A percentile compares a stretch with the other conserved stretches of the same genome.
These are phyloP conservation scores for Calophaca sinica DNA, from an alignment of 306 rosid species.

Conservation along the genomic window DNA sequence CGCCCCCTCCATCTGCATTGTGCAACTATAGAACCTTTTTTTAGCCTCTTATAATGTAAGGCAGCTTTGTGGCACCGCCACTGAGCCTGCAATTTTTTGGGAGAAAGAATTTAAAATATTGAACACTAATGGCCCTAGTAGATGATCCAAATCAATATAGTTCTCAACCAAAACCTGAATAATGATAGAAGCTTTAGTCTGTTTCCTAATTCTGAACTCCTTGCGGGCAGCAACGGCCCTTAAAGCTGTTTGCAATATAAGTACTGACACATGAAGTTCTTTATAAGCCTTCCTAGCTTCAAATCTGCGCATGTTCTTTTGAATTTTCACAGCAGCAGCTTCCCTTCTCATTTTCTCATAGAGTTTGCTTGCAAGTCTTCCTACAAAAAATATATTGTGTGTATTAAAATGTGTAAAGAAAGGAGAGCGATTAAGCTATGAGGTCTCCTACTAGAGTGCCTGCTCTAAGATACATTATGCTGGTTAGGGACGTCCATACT, in stretches of 20 bases:
- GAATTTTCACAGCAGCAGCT: slow-evolving; percentile 89
- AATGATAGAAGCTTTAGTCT: slow-evolving; percentile 75
- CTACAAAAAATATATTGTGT: slow-evolving; percentile 55
- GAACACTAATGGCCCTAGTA: slow-evolving; percentile 4
- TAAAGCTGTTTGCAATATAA: slow-evolving; percentile 80
- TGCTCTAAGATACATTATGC: slow-evolving; percentile 38
- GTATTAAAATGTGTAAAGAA: slow-evolving; percentile 37
- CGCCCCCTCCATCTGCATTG: slow-evolving; percentile 94
- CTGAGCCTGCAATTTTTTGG: slow-evolving; percentile 68
- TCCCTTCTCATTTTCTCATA: slow-evolving; percentile 71
- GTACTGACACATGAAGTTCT: slow-evolving; percentile 64
- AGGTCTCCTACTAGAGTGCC: slow-evolving; percentile 20
- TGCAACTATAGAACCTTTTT: slow-evolving; percentile 72
- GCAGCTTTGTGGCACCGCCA: slow-evolving; percentile 88
- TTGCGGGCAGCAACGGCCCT: slow-evolving; percentile 86
- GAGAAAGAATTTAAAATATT: slow-evolving; percentile 40
- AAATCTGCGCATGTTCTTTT: slow-evolving; percentile 70
- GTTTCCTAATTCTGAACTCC: slow-evolving; percentile 73
- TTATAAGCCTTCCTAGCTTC: slow-evolving; percentile 71
- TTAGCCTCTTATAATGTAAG: slow-evolving; percentile 74
- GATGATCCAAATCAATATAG: slow-evolving; percentile 41
- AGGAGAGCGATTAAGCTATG: slow-evolving; percentile 40
- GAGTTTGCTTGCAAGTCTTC: slow-evolving; percentile 81
- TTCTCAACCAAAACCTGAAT: slow-evolving; percentile 68
- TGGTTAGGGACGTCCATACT: slow-evolving; percentile 30